Evolutionary conservation across 306 rosid genomes (phyloP), one percentile per base, ranked within the genome.

Genomic region (Lathyrus oleraceus): DNA sequence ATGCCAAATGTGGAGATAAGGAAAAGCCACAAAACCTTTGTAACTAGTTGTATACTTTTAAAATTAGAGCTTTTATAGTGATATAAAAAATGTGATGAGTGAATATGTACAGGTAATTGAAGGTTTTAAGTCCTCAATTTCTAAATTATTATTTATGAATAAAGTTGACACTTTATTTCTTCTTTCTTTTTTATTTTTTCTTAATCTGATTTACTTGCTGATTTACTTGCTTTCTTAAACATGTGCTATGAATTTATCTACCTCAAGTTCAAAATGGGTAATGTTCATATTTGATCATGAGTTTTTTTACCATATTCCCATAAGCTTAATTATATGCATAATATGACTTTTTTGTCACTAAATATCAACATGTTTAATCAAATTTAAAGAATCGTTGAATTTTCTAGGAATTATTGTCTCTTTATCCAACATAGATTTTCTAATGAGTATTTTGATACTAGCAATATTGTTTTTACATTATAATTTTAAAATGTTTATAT

Each of bases 131-230:
- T 16, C 57, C 62, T 62, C 59, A 12, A 51, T 44, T 65, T 70
- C 64, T 66, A 81, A 56, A 81, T 81, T 77, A 81, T 84, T 81
- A 8, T 3, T 16, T 77, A 21, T 71, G 52, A 64, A 73, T 73
- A 81, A 81, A 81, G 85, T 80, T 81, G 82, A 69, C 80, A 58
- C 5, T 74, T 74, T 14, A 68, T 23, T 23, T 3, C 4, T 27
- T 4, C 5, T 4, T 27, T 27, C 5, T 2, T 27, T 27, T 4
- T 27, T 23, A 0, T 27, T 27, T 27, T 2, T 48, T 71, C 59
- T 52, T 38, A 62, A 49, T 49, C 39, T 20, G 32, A 64, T 12
- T 49, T 71, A 5, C 16, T 52, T 20, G 3, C 39, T 20, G 32
- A 64, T 12, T 49, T 71, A 5, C 16, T 52, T 20, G 3, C 57